Evolutionary conservation across 2,329 filamentous ascomycete genomes (phyloP).

Genomic region (Cadophora luteo-olivacea): DNA sequence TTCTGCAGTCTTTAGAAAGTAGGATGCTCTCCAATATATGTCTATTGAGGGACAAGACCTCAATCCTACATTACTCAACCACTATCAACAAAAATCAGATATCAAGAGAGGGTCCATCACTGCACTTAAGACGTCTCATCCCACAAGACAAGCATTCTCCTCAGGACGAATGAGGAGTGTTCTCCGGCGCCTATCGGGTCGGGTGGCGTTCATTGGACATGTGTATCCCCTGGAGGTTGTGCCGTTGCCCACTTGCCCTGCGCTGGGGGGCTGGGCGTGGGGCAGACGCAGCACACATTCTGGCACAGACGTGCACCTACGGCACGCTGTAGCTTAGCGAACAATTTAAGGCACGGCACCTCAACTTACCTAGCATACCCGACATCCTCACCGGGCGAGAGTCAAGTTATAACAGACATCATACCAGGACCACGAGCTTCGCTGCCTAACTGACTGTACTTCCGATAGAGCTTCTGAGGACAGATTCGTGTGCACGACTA

Average conservation of each 20-base stretch:
- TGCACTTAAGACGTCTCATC: neutral
- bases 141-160: slow-evolving; percentile 5
- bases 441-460: neutral
- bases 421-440: slow-evolving; percentile 5
- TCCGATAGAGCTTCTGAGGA: slow-evolving; percentile 15
- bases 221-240: slow-evolving; percentile 1
- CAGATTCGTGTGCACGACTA: neutral
- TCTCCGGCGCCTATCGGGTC: slow-evolving; percentile 8
- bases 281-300: slow-evolving; percentile 3
- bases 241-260: slow-evolving; percentile 2
- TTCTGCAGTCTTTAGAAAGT: neutral
- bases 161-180: slow-evolving; percentile 6
- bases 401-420: neutral
- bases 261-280: slow-evolving; percentile 4
- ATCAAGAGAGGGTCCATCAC: neutral
- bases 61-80: neutral
- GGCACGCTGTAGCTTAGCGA: slow-evolving; percentile 8
- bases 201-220: slow-evolving; percentile 5
- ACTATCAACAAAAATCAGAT: neutral
- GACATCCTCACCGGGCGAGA: neutral
- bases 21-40: neutral
- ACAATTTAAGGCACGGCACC: slow-evolving; percentile 11
- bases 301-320: slow-evolving; percentile 2
- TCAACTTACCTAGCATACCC: neutral
- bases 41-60: neutral